Evolutionary conservation across 805 yeast species (phyloP).

Genomic region (Teunomyces kruisii): DNA sequence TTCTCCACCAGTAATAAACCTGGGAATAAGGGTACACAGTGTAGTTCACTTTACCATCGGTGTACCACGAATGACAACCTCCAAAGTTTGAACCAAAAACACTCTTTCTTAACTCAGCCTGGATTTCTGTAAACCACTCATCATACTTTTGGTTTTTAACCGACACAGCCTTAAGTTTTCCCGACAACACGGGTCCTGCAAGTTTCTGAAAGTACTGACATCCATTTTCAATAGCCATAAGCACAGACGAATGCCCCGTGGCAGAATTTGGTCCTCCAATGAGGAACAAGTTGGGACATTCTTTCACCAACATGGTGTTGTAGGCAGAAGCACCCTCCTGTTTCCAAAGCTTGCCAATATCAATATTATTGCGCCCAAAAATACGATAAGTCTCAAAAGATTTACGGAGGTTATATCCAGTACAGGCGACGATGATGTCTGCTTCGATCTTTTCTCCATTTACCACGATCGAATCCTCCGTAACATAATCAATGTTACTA

Average conservation of each 20-base stretch:
- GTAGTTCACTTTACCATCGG: conserved; percentile 25
- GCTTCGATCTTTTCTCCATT: conserved; percentile 29
- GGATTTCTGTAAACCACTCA: conserved; percentile 31
- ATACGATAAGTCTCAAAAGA: conserved; percentile 17
- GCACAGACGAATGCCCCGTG: conserved; percentile 44
- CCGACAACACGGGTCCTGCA: conserved; percentile 26
- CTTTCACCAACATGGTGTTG: conserved; percentile 30
- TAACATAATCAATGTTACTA: conserved; percentile 23
- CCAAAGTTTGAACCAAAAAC: conserved; percentile 41
- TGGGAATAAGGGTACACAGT: conserved; percentile 41
- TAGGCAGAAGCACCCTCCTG: conserved; percentile 35
- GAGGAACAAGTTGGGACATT: conserved; percentile 35
- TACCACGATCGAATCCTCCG: conserved; percentile 26
- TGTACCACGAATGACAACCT: conserved; percentile 44
- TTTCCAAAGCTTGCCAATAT: conserved; percentile 25
- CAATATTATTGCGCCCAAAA: conserved; percentile 26
- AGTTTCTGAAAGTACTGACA: conserved; percentile 23
- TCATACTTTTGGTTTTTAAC: conserved; percentile 34
- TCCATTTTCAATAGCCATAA: conserved; percentile 37
- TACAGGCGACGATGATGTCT: conserved; percentile 43
- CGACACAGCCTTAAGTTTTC: conserved; percentile 24
- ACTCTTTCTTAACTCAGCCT: conserved; percentile 22
- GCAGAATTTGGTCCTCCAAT: conserved; percentile 44
- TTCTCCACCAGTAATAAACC: conserved; percentile 27
- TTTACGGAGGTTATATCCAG: conserved; percentile 34